Percentiles rank a stretch among this genome's conserved stretches.
Conservation (phyloP, 371 early-diverging fungal genomes). For the Fennellomyces sp. region DNA sequence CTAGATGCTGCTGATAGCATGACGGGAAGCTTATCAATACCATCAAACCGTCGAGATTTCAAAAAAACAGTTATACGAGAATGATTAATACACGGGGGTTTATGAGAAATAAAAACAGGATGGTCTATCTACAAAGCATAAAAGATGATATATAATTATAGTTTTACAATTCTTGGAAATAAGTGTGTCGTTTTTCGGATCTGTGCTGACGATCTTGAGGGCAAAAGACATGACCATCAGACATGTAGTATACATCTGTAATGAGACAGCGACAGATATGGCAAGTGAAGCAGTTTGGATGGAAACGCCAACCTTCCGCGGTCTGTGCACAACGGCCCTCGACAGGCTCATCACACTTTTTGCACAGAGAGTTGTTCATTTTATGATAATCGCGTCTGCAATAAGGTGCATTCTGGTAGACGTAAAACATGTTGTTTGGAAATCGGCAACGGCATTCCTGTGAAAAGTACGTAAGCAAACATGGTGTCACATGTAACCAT, state of each 20-base stretch:
- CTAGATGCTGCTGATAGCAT: too few relatives aligned
- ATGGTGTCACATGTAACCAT: too few relatives aligned
- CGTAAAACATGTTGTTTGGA: conserved; percentile 81
- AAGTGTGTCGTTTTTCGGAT: conserved; percentile 66
- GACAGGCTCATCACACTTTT: conserved; percentile 71
- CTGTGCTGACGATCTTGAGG: conserved; percentile 53
- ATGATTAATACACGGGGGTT: background rate
- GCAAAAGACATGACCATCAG: conserved; percentile 66
- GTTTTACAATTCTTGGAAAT: conserved; percentile 13
- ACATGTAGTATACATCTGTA: conserved; percentile 71
- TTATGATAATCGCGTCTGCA: conserved; percentile 78
- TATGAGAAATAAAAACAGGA: background rate
- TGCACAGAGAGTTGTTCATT: conserved; percentile 77
- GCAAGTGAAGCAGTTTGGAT: conserved; percentile 30
- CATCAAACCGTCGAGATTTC: too few relatives aligned
- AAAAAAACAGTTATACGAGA: background rate
- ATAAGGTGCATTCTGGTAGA: conserved; percentile 69
- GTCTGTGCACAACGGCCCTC: conserved; percentile 82
- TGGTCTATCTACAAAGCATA: background rate
- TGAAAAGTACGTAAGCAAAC: too few relatives aligned
- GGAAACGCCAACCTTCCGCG: conserved; percentile 50
- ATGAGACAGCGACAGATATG: conserved; percentile 56
- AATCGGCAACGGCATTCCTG: conserved; percentile 58
- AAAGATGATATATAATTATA: background rate
- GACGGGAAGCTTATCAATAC: too few relatives aligned